Percentiles rank a stretch among this genome's conserved stretches.
Conservation (phyloP, 805 yeast genomes). For the Candida verbasci region DNA sequence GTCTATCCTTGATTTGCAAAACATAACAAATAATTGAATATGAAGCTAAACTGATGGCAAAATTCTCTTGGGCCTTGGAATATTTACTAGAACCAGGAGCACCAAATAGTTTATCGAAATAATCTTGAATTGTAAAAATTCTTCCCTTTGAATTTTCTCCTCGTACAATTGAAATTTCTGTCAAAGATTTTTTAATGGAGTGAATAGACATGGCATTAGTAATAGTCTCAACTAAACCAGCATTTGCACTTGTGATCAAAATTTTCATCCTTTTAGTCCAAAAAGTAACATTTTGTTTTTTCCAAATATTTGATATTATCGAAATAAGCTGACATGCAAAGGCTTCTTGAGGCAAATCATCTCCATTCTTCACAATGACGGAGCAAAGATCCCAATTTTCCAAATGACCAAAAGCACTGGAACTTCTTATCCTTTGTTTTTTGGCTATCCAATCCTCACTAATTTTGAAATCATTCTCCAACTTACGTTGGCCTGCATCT, state of each 20-base stretch:
- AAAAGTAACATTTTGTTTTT: slow-evolving; percentile 56
- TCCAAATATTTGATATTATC: slow-evolving; percentile 85
- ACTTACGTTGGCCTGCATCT: slow-evolving; percentile 74
- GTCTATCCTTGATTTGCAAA: slow-evolving; percentile 92
- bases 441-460: slow-evolving; percentile 94
- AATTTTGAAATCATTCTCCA: slow-evolving; percentile 87
- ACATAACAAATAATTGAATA: slow-evolving; percentile 88
- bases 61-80: slow-evolving; percentile 76
- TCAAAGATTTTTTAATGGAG: slow-evolving; percentile 87
- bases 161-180: slow-evolving; percentile 62
- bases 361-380: slow-evolving; percentile 94
- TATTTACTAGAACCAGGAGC: slow-evolving; percentile 48
- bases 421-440: slow-evolving; percentile 70
- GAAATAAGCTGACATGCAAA: slow-evolving; percentile 93
- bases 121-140: slow-evolving; percentile 72
- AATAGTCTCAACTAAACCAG: slow-evolving; percentile 94
- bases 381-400: slow-evolving; percentile 94
- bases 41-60: slow-evolving; percentile 83
- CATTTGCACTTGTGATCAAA: slow-evolving; percentile 79
- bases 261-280: slow-evolving; percentile 97
- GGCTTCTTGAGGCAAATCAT: slow-evolving; percentile 93
- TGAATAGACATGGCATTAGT: slow-evolving; percentile 92
- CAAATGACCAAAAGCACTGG: slow-evolving; percentile 78
- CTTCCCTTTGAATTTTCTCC: slow-evolving; percentile 70
- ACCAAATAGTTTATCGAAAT: slow-evolving; percentile 76